Evolutionary conservation across 495 filamentous ascomycete species (phyloP), one percentile per base, ranked within the genome.

Genomic region (Neurospora terricola): DNA sequence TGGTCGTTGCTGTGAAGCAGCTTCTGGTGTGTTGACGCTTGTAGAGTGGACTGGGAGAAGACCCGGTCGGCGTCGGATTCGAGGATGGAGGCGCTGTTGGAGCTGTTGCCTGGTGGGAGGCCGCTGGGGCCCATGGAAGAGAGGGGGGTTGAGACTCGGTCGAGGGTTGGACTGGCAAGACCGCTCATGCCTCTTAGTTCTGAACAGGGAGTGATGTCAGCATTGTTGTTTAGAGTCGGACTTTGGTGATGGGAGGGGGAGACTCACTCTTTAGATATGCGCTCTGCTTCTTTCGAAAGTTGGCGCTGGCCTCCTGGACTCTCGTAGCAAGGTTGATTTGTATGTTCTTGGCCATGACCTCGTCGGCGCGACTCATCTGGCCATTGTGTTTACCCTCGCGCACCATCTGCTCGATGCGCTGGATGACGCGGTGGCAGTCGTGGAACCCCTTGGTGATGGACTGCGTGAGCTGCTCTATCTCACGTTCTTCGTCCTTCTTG

Each of bases 281-380:
- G 81, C 94, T 94, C 83, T 99, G 96, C 83, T 97, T 98, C 86
- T 97, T 98, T 71, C 96, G 86, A 78, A 99, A 99, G 71, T 87
- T 85, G 12, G 95, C 92, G 83, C 93, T 97, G n/a, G 91, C 90
- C 74, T 98, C 96, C 82, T 97, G 94, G 1, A 98, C 94, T 72
- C 93, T 84, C 10, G 91, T 84, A 3, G 96, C 96, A 59, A 99
- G 87, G 48, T 91, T 93, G 66, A 97, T 92, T 81, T 97, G 93
- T 73, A 98, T 93, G 81, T 99, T 99, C 83, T 88, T 92, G 43
- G 94, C 94, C 94, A 99, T 98, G 8, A 90, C 93, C 83, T 96
- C 94, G 79, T 98, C 96, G 39, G 91, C 92, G 74, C 85, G 89
- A 73, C 86, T 94, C 72, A 96, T 88, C 69, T 86, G 84, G 14